Evolutionary conservation across 495 filamentous ascomycete species (phyloP).

Genomic region (Staphylotrichum tortipilum): DNA sequence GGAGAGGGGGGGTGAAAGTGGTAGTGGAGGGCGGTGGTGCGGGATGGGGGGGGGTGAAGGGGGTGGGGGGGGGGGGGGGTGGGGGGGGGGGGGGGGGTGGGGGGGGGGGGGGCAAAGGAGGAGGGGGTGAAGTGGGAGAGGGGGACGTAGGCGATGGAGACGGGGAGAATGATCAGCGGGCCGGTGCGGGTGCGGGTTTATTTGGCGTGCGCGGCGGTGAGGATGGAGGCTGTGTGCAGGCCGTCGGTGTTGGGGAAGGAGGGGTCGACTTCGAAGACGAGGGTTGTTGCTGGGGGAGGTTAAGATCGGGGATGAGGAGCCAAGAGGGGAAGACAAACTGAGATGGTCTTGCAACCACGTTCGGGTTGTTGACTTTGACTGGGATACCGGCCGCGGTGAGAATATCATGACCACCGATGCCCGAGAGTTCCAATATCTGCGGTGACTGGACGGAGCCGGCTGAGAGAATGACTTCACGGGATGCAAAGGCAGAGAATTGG

Average conservation of each 20-base stretch:
- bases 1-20: constrained; percentile 24
- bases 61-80: too few relatives aligned
- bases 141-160: constrained; percentile 41
- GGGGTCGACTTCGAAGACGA: constrained; percentile 41
- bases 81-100: too few relatives aligned
- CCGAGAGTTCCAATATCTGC: constrained; percentile 51
- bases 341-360: constrained; percentile 51
- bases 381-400: constrained; percentile 36
- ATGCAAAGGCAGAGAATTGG: constrained; percentile 21
- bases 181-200: constrained; percentile 12
- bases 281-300: constrained; percentile 29
- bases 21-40: constrained; percentile 17
- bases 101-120: too few relatives aligned
- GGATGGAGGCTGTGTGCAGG: constrained; percentile 15
- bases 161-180: constrained; percentile 20
- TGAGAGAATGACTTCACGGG: constrained; percentile 45
- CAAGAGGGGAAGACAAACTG: constrained; percentile 20
- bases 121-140: constrained; percentile 28
- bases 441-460: constrained; percentile 46
- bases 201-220: constrained; percentile 13
- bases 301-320: neutral
- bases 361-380: constrained; percentile 35
- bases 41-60: constrained; percentile 1
- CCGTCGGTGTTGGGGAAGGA: constrained; percentile 35
- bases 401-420: constrained; percentile 37